Evolutionary conservation across 1,139 yeast genomes (phyloP), one percentile per base, ranked within the genome.

Genomic region (Kodamaea plutei): DNA sequence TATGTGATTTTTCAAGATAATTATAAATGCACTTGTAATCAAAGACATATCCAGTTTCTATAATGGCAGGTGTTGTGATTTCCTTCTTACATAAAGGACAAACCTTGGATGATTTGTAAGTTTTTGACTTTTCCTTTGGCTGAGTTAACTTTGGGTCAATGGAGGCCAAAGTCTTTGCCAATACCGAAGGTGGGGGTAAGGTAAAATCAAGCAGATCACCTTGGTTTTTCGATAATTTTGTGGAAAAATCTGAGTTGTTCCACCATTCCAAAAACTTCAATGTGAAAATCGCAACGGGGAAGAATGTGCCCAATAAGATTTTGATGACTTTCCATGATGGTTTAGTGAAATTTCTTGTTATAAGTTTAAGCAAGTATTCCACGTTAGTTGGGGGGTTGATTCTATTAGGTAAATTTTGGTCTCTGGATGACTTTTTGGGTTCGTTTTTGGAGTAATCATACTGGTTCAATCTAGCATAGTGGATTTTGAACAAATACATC

Each of bases 181-280:
- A 44, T 2, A 56, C 40, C 1, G 68, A 58, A 10, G 79, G 80
- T 3, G 80, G 72, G 6, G 85, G 84, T 20, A 79, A 59, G 15
- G 70, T 65, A 26, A 63, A 63, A 35, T 73, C 76, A 23, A 76
- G 52, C 7, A 56, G 55, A 34, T 70, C 69, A 5, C 79, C 64
- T 34, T 69, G 71, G 29, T 68, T 72, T 42, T 73, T 74, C 8
- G 76, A 62, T 28, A 85, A 56, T 44, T 79, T 78, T 5, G 71
- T 61, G 1, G 87, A 80, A 47, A 87, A 73, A 40, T 84, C 87
- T 11, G 89, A 79, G 26, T 84, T 75, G 40, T 81, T 79, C 95
- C 96, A 89, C 97, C 97, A 89, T 54, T 91, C 97, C 31, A 88
- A 69, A 45, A 91, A 87, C 56, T 88, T 87, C 41, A 91, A 69